These are phyloP conservation scores for Syzygium aromaticum DNA, from an alignment of 345 rosid species.

Conservation along the genomic window DNA sequence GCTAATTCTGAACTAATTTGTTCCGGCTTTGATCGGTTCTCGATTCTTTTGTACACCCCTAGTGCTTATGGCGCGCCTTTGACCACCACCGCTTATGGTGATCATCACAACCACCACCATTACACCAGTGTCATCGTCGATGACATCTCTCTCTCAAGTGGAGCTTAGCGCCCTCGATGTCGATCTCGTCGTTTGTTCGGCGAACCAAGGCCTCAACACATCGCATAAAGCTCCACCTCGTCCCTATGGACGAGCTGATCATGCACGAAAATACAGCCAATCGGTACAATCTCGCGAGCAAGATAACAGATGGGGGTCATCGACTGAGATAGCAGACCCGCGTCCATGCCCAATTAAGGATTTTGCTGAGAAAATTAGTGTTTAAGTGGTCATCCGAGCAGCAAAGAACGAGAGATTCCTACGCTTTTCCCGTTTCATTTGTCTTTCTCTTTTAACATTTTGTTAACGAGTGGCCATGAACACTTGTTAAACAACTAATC, in stretches of 20 bases:
- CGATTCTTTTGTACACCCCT: no score
- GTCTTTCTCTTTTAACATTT: neutral
- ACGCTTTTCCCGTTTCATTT: neutral
- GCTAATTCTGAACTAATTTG: no score
- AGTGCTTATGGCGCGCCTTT: neutral
- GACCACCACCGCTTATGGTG: neutral
- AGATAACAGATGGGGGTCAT: neutral
- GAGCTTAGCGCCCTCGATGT: neutral
- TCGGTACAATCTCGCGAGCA: neutral
- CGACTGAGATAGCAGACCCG: neutral
- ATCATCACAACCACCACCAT: neutral
- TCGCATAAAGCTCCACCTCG: neutral
- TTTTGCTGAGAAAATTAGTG: neutral
- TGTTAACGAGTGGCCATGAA: neutral
- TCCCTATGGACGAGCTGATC: neutral
- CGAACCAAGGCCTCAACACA: neutral
- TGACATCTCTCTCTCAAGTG: neutral
- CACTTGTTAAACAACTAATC: neutral
- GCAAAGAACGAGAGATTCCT: neutral
- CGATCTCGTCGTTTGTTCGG: neutral
- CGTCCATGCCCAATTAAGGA: neutral
- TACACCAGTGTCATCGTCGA: accelerated
- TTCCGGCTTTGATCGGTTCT: no score
- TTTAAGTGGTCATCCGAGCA: neutral
- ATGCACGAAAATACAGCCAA: neutral